phyloP scores from a whole-genome alignment of 305 asterid genomes.

The Fraxinus sp. region DNA sequence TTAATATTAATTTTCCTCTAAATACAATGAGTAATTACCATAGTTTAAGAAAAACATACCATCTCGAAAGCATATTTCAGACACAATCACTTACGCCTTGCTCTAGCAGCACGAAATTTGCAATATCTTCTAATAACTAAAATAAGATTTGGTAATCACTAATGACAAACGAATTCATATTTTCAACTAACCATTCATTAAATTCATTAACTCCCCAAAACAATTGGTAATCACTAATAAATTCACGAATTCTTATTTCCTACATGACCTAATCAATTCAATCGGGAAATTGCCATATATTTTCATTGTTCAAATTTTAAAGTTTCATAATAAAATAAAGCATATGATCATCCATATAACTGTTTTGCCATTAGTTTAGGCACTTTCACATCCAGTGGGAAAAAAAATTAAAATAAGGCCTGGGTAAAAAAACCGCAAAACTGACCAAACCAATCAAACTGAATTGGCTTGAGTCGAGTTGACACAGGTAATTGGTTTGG shows the following conservation, averaged over 20 bases:
- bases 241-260: background rate
- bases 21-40: background rate
- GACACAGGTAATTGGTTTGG: too few species aligned
- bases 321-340: background rate
- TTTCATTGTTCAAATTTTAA: background rate
- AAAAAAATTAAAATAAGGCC: too few species aligned
- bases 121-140: background rate
- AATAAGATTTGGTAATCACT: background rate
- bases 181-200: background rate
- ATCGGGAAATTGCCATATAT: background rate
- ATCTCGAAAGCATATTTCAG: background rate
- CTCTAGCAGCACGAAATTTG: background rate
- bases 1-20: background rate
- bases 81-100: background rate
- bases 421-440: too few species aligned
- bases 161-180: background rate
- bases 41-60: background rate
- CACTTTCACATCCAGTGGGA: background rate
- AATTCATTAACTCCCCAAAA: background rate
- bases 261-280: background rate
- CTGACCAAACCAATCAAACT: background rate
- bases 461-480: too few species aligned
- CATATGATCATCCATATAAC: background rate
- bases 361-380: background rate
- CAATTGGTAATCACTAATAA: background rate